phyloP scores from a whole-genome alignment of 192 early-diverging fungal genomes.

The Umbelopsis sp. region DNA sequence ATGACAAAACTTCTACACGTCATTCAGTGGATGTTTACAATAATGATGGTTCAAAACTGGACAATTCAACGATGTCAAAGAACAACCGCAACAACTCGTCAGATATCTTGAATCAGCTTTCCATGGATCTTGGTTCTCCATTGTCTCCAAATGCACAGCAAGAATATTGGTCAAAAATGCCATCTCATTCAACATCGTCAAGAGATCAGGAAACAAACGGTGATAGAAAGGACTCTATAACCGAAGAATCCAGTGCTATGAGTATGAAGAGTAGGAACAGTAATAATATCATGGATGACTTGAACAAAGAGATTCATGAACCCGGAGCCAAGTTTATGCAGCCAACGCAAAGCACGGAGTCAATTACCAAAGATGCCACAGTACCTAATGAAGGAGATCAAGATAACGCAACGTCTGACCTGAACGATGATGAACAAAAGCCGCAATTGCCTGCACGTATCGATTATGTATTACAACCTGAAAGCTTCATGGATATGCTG shows the following conservation, averaged over 20 bases:
- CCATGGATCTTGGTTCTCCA: neutral
- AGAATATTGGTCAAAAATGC: constrained; percentile 7
- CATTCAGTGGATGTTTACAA: constrained; percentile 41
- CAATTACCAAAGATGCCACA: constrained; percentile 30
- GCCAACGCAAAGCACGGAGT: constrained; percentile 21
- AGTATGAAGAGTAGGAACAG: neutral
- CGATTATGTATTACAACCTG: constrained; percentile 55
- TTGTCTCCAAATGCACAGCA: constrained; percentile 16
- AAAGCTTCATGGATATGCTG: constrained; percentile 53
- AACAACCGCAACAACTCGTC: neutral
- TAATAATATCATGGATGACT: constrained; percentile 28
- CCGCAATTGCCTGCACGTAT: constrained; percentile 38
- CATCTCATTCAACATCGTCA: neutral
- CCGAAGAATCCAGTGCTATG: neutral
- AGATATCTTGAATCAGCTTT: neutral
- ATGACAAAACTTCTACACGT: neutral
- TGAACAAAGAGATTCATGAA: constrained; percentile 36
- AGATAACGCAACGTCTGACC: neutral
- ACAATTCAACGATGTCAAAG: constrained; percentile 18
- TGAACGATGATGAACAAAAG: constrained; percentile 4
- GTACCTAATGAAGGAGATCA: constrained; percentile 17
- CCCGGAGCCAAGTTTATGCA: constrained; percentile 32
- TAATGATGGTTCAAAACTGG: constrained; percentile 32
- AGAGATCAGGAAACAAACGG: neutral
- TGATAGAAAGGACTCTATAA: neutral